Evolutionary conservation across 1,139 yeast genomes (phyloP).

Genomic region (Diutina pseudorugosa): DNA sequence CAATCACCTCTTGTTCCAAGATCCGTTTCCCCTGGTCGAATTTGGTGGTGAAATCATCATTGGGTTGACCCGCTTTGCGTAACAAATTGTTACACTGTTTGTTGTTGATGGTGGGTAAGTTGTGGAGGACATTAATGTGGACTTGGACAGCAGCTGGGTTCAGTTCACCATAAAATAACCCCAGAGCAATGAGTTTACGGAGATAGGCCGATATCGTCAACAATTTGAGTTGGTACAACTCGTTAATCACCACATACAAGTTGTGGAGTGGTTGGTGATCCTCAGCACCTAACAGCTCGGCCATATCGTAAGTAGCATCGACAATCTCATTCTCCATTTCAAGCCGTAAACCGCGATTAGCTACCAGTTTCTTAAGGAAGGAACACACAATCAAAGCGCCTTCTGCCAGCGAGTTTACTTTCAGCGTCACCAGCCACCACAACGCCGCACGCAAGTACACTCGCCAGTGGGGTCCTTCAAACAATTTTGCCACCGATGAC

Average conservation of each 20-base stretch:
- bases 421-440: conserved; percentile 26
- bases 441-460: conserved; percentile 24
- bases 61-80: conserved; percentile 23
- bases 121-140: conserved; percentile 40
- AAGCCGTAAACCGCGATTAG: conserved; percentile 17
- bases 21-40: conserved; percentile 20
- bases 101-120: conserved; percentile 41
- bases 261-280: conserved; percentile 12
- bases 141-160: conserved; percentile 18
- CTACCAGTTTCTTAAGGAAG: conserved; percentile 21
- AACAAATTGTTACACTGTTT: conserved; percentile 39
- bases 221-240: conserved; percentile 37
- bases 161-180: conserved; percentile 43
- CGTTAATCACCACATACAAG: conserved; percentile 42
- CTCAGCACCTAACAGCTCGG: conserved; percentile 11
- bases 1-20: conserved; percentile 16
- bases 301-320: conserved; percentile 16
- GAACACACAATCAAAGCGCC: conserved; percentile 26
- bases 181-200: conserved; percentile 72
- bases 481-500: conserved; percentile 18
- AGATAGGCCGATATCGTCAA: conserved; percentile 58
- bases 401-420: conserved; percentile 16
- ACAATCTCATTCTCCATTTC: conserved; percentile 37
- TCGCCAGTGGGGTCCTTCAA: conserved; percentile 25
- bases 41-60: conserved; percentile 20